These are phyloP conservation scores for Vanderwaltozyma tropicalis DNA, from an alignment of 805 yeast genomes.

Conservation along the genomic window DNA sequence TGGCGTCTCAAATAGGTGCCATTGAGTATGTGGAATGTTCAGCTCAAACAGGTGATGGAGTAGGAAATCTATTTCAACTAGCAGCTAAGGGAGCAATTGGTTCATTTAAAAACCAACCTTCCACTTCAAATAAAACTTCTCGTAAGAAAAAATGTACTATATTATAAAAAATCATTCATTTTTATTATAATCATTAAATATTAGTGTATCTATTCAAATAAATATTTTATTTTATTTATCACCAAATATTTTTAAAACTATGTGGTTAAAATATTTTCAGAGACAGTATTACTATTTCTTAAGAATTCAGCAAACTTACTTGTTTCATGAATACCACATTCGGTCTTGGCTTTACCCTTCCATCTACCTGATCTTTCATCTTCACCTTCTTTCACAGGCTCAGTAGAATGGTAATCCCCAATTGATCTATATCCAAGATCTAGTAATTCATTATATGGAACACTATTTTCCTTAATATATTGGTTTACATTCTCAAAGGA, in stretches of 20 bases:
- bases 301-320: constrained; percentile 59
- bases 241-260: too few relatives aligned
- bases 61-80: constrained; percentile 81
- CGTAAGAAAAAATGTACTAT: too few relatives aligned
- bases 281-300: constrained; percentile 7
- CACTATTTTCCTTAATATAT: constrained; percentile 59
- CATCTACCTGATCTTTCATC: constrained; percentile 97
- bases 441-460: constrained; percentile 77
- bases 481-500: constrained; percentile 56
- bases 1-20: constrained; percentile 84
- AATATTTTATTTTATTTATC: too few relatives aligned
- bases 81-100: constrained; percentile 82
- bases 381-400: constrained; percentile 81
- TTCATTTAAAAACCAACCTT: too few relatives aligned
- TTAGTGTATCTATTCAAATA: too few relatives aligned
- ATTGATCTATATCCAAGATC: constrained; percentile 84
- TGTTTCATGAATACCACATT: constrained; percentile 89
- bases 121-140: too few relatives aligned
- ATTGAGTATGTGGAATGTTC: constrained; percentile 82
- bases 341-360: constrained; percentile 87
- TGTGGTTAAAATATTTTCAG: too few relatives aligned
- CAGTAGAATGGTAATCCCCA: constrained; percentile 93
- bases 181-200: too few relatives aligned
- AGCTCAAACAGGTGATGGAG: constrained; percentile 84
- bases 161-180: too few relatives aligned